Base-by-base conservation (phyloP, 2,329 filamentous ascomycete genomes). In the Aaosphaeria pasadenensis region DNA sequence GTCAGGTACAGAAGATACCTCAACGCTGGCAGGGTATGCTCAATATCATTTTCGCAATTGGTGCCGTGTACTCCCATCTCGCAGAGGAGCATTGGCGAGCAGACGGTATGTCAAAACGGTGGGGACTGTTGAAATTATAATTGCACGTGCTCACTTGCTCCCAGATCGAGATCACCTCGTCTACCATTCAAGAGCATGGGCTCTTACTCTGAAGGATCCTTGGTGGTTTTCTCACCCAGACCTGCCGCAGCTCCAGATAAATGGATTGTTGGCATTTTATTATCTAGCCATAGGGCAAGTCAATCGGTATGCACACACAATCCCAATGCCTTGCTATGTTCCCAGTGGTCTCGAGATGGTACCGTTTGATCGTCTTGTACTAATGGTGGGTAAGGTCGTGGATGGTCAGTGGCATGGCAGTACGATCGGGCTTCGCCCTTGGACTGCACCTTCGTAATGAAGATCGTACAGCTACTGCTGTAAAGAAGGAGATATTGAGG, bases 41-140 rank as follows among this genome's bases (percentile, higher is more conserved):
- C 38, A 73, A 75, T 43, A 33, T 73, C 11, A 61, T 74, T 3
- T 72, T 74, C 47, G 72, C 71, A 13, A 69, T 75, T 35, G 71
- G 67, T 6, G 61, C 71, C 13, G 59, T 62, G 28, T 66, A 68
- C 48, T 63, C 62, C 11, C 58, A 67, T 48, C 57, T 70, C 38
- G 59, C 52, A 4, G 49, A 59, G 43, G 58, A 59, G 4, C 50
- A 61, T 1, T 59, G 57, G 56, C 53, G 45, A 24, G 57, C 52
- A 13, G 55, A 63, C 44, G 55, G 45, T 49, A 53, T 24, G 33
- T 36, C 33, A 4, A 36, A 36, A 9, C 4, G 9, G 33, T 9
- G 33, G n/a, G 3, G 44, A 7, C 24, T 43, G 41, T 4, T 30
- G 41, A 43, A 30, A 46, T 6, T 4, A 6, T 30, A 5, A 13